Percentiles rank a stretch among this genome's conserved stretches.
phyloP scores from a whole-genome alignment of 2,329 filamentous ascomycete genomes.

The Aspergillus candidus region DNA sequence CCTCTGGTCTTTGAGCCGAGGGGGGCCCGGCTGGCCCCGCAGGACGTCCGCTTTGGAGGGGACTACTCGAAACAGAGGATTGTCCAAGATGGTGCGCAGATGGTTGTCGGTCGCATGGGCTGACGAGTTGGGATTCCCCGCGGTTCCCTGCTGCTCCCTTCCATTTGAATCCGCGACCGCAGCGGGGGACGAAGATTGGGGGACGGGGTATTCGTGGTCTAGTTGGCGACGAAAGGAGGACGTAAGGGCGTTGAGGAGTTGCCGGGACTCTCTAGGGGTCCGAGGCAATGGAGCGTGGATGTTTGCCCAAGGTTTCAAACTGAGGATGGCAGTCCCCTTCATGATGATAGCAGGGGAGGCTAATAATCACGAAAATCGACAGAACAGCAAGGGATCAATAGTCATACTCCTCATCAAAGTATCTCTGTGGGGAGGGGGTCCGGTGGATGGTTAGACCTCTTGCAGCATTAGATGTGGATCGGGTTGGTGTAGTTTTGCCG shows the following conservation, averaged over 20 bases:
- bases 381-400: not conserved
- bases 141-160: slow-evolving; percentile 3
- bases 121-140: slow-evolving; percentile 22
- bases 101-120: slow-evolving; percentile 33
- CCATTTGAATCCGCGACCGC: slow-evolving; percentile 1
- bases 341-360: slow-evolving; percentile 35
- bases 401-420: not conserved
- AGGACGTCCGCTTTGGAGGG: slow-evolving; percentile 20
- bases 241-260: slow-evolving; percentile 55
- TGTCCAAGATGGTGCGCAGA: slow-evolving; percentile 34
- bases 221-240: slow-evolving; percentile 59
- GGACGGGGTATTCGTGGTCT: slow-evolving; percentile 49
- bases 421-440: too few relatives aligned
- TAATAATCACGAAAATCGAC: not conserved
- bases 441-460: too few relatives aligned
- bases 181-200: slow-evolving; percentile 13
- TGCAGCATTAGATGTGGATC: too few relatives aligned
- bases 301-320: slow-evolving; percentile 48
- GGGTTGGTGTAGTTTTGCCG: too few relatives aligned
- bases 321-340: slow-evolving; percentile 46
- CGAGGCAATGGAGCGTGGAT: slow-evolving; percentile 49
- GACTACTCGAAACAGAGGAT: slow-evolving; percentile 37
- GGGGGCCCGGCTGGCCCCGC: slow-evolving; percentile 10
- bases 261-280: slow-evolving; percentile 52
- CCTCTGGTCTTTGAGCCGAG: slow-evolving; percentile 13